Base-by-base conservation (phyloP, 1,284 basidiomycete genomes). In the Boletus coffeatus region DNA sequence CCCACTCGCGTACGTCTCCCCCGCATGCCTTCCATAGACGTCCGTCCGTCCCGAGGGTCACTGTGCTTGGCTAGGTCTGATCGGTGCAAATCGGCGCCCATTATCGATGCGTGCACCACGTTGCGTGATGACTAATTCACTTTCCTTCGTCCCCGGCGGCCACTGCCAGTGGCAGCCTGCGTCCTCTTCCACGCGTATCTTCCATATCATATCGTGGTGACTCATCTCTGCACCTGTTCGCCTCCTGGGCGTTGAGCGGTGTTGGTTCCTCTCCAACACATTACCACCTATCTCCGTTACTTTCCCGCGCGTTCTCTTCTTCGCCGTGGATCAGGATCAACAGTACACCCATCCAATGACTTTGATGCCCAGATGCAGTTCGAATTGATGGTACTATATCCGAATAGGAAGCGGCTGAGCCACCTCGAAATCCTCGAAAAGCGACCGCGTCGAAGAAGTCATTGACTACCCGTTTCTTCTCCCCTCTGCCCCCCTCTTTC, bases 261-360 rank as follows among this genome's bases (percentile, higher is more conserved):
- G 14, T 9, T 25, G 11, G 50, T 52, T 52, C 52, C 52, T 25
- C 52, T 53, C 29, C 14, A 32, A 14, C 7, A 29, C 29, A 32
- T 29, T 29, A 53, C 57, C 61, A 56, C 61, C 57, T 65, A 69
- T 68, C 56, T 69, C 70, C 65, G 62, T 50, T 21, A 55, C 25
- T 58, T 74, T 75, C 70, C 72, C 73, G 71, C 69, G 62, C 66
- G 46, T 55, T 37, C 62, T 21, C 65, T 69, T 63, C 64, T 64
- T 73, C 62, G 58, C 70, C 69, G 67, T 73, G 71, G 73, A 68
- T 74, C 71, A 72, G 73, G 71, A 62, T 73, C 67, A 68, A 60
- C 59, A 60, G 56, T 66, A 62, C 36, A 59, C 60, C 72, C 68
- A 37, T 60, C 25, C 63, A 50, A 13, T 50, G 11, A 21, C 18